Conservation (phyloP, 768 basidiomycete genomes). For the Ephemerocybe angulata region DNA sequence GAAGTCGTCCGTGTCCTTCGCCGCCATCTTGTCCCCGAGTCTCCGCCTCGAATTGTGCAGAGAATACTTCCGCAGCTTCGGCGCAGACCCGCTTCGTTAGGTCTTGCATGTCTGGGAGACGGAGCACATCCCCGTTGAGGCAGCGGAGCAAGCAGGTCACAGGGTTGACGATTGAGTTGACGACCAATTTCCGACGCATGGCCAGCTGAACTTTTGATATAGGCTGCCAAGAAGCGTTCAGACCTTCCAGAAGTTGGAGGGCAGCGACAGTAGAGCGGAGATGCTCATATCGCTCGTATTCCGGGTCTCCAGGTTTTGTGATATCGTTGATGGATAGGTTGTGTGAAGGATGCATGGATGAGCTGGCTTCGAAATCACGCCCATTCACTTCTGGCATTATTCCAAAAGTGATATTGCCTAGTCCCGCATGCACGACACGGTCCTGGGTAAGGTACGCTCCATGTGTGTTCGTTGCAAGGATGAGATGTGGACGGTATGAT, state of each 20-base stretch:
- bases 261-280: constrained; percentile 68
- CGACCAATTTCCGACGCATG: constrained; percentile 77
- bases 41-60: constrained; percentile 44
- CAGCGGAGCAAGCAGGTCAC: constrained; percentile 80
- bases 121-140: constrained; percentile 72
- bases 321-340: constrained; percentile 54
- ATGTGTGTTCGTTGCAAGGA: constrained; percentile 80
- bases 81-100: constrained; percentile 54
- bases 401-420: constrained; percentile 73
- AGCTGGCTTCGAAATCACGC: constrained; percentile 60
- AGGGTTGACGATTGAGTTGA: constrained; percentile 81
- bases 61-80: constrained; percentile 70
- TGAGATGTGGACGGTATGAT: constrained; percentile 73
- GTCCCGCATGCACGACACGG: constrained; percentile 63
- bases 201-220: constrained; percentile 62
- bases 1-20: constrained; percentile 28
- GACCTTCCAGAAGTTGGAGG: constrained; percentile 50
- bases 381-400: constrained; percentile 66
- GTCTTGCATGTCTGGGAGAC: constrained; percentile 35
- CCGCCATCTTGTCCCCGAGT: constrained; percentile 16
- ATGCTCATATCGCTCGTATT: constrained; percentile 46
- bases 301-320: constrained; percentile 32
- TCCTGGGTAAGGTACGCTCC: constrained; percentile 58
- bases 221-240: constrained; percentile 63
- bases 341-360: constrained; percentile 29